These are phyloP conservation scores for Euphorbia pulcherrima DNA, from an alignment of 345 rosid genomes.

Conservation along the genomic window DNA sequence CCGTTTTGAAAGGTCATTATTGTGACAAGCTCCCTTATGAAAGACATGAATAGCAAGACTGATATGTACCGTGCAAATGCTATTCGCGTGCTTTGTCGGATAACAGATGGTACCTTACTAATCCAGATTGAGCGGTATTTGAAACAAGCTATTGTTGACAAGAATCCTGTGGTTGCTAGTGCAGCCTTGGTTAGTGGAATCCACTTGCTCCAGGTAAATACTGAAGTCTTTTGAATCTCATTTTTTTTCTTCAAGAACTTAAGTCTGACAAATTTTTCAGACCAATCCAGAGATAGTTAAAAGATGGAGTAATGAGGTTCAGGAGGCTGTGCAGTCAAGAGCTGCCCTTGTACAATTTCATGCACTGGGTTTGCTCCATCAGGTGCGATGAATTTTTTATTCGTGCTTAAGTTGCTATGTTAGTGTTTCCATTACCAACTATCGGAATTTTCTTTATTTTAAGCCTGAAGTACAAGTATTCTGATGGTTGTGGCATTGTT, in stretches of 20 bases:
- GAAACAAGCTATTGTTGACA: constrained; percentile 98
- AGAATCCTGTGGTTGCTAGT: constrained; percentile 97
- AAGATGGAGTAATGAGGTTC: constrained; percentile 99
- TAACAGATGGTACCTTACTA: constrained; percentile 87
- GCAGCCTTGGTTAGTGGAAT: constrained; percentile 98
- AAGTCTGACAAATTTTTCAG: constrained; percentile 5
- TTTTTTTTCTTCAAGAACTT: neutral
- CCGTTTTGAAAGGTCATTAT: constrained; percentile 64
- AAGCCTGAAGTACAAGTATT: neutral
- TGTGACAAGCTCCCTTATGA: constrained; percentile 97
- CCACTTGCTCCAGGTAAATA: constrained; percentile 81
- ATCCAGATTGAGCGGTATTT: constrained; percentile 90
- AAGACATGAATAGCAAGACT: constrained; percentile 97
- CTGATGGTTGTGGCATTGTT: neutral
- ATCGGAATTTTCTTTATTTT: neutral
- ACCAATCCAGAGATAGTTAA: constrained; percentile 57
- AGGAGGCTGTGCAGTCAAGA: constrained; percentile 96
- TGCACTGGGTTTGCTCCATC: constrained; percentile 87
- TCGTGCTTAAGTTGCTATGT: neutral
- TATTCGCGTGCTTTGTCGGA: constrained; percentile 92
- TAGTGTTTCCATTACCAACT: neutral
- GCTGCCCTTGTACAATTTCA: constrained; percentile 98
- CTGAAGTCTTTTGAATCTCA: neutral
- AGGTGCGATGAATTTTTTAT: constrained; percentile 39
- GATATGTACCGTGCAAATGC: constrained; percentile 99